Percentiles rank a stretch among this genome's conserved stretches.
Conservation (phyloP, 2,329 filamentous ascomycete genomes). For the Pseudocercospora musae region DNA sequence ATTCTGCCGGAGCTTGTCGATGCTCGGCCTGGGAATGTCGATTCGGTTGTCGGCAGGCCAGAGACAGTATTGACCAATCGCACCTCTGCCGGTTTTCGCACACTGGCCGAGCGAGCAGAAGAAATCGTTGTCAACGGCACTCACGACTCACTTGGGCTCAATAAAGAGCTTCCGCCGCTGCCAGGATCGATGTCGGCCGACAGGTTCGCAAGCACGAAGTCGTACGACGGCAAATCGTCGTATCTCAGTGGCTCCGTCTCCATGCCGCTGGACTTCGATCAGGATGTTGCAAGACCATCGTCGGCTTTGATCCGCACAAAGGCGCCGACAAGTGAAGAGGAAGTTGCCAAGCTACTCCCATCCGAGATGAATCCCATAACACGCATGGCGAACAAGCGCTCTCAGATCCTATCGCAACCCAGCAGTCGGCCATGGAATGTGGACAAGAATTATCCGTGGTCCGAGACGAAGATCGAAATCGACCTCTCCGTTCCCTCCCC, state of each 20-base stretch:
- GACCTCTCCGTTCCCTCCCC: constrained; percentile 39
- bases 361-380: constrained; percentile 35
- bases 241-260: constrained; percentile 35
- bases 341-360: constrained; percentile 32
- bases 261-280: constrained; percentile 31
- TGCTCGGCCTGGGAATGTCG: constrained; percentile 27
- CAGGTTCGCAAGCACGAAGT: constrained; percentile 24
- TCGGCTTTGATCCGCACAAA: constrained; percentile 31
- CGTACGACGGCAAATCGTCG: constrained; percentile 25
- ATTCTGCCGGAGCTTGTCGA: constrained; percentile 38
- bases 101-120: constrained; percentile 37
- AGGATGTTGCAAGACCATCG: constrained; percentile 25
- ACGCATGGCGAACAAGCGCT: constrained; percentile 30
- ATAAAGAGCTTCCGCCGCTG: constrained; percentile 38
- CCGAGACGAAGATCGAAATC: constrained; percentile 38
- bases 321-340: constrained; percentile 32
- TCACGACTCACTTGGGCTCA: constrained; percentile 35
- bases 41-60: constrained; percentile 24
- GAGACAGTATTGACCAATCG: constrained; percentile 36
- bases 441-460: constrained; percentile 49
- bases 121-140: constrained; percentile 38
- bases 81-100: constrained; percentile 38
- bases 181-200: constrained; percentile 31
- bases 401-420: constrained; percentile 33
- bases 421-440: constrained; percentile 48